These are phyloP conservation scores for Voacanga thouarsii DNA, from an alignment of 257 asterid species.

Conservation along the genomic window DNA sequence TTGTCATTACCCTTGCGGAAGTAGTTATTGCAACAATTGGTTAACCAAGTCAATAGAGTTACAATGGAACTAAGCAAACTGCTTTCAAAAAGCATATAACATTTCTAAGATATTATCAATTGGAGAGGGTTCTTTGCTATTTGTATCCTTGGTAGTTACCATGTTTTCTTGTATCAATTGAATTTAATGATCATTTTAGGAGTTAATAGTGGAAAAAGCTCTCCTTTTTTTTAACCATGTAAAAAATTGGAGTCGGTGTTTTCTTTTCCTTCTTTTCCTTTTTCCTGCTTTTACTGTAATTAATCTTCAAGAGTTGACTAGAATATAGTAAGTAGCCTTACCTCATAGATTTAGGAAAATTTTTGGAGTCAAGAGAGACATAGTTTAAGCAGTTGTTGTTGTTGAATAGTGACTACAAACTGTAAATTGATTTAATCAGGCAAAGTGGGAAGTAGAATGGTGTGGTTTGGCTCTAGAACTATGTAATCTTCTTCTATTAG, in stretches of 20 bases:
- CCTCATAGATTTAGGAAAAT: not conserved
- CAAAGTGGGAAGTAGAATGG: not conserved
- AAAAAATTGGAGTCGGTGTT: not conserved
- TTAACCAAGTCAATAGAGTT: not conserved
- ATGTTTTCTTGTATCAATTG: not conserved
- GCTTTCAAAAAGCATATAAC: too few species aligned
- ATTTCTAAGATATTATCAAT: not conserved
- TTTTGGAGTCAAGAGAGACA: not conserved
- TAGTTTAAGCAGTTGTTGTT: not conserved
- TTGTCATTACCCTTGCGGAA: not conserved
- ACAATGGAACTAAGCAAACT: not conserved
- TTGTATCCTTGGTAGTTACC: not conserved
- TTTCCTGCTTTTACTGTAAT: not conserved
- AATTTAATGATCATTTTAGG: not conserved
- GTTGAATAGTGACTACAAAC: not conserved
- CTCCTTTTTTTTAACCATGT: not conserved
- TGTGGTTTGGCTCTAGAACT: not conserved
- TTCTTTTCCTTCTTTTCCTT: not conserved
- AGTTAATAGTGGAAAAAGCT: not conserved
- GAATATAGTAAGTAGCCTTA: not conserved
- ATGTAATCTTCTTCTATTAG: not conserved
- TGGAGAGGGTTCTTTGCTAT: not conserved
- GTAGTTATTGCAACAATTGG: not conserved
- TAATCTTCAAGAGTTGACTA: not conserved
- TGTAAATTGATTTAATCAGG: not conserved